Conservation (phyloP, 805 yeast genomes). For the Lipomyces mesembrius region DNA sequence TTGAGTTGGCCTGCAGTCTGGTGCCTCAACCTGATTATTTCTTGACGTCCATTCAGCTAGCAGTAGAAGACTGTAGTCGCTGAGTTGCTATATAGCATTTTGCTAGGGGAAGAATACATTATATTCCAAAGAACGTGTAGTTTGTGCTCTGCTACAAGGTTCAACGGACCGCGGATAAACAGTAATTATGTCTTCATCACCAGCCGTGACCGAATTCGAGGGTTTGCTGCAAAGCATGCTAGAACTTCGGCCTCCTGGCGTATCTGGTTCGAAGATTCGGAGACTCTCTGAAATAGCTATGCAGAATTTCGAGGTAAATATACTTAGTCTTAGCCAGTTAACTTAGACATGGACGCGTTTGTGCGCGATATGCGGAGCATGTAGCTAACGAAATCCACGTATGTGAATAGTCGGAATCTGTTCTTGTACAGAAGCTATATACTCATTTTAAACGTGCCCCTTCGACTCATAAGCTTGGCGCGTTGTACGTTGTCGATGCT, state of each 20-base stretch:
- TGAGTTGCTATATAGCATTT: neutral
- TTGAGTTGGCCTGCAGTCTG: neutral
- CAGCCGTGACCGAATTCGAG: conserved; percentile 38
- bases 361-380: conserved; percentile 24
- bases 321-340: conserved; percentile 1
- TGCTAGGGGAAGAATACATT: neutral
- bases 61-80: neutral
- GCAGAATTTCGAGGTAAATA: conserved; percentile 57
- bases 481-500: conserved; percentile 89
- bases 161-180: neutral
- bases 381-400: conserved; percentile 14
- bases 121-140: neutral
- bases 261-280: conserved; percentile 93
- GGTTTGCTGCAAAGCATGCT: conserved; percentile 36
- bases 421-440: conserved; percentile 61
- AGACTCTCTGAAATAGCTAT: conserved; percentile 79
- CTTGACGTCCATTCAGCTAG: neutral
- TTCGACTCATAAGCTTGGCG: conserved; percentile 83
- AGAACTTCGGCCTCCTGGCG: conserved; percentile 69
- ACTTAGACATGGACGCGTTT: conserved; percentile 6
- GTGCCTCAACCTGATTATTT: neutral
- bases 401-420: conserved; percentile 52
- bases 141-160: conserved; percentile 2
- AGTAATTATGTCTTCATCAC: conserved; percentile 16
- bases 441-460: conserved; percentile 74